phyloP scores from a whole-genome alignment of 352 stramenopile species.

The Phytophthora pluvialis region DNA sequence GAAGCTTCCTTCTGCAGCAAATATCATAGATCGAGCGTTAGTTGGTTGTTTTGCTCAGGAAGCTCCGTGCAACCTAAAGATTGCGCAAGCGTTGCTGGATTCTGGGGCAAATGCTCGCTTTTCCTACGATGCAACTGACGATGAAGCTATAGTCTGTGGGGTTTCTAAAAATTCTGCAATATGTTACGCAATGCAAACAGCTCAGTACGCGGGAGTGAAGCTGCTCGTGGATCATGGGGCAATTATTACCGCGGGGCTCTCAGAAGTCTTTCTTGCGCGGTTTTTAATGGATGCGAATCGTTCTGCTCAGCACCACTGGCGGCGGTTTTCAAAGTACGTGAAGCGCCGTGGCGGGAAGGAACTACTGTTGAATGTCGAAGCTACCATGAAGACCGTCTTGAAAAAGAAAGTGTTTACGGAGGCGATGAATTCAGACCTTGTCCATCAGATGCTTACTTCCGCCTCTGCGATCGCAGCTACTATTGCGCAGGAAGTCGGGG shows the following conservation, averaged over 20 bases:
- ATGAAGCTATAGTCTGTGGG: constrained; percentile 6
- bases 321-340: constrained; percentile 42
- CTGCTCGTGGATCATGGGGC: constrained; percentile 53
- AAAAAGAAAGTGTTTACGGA: constrained; percentile 31
- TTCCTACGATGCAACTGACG: constrained; percentile 23
- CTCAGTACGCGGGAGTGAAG: constrained; percentile 45
- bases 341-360: constrained; percentile 29
- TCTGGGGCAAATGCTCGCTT: constrained; percentile 41
- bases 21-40: constrained; percentile 41
- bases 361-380: constrained; percentile 49
- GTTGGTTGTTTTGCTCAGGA: constrained; percentile 46
- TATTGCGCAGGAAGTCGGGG: constrained; percentile 31
- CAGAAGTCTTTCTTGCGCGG: constrained; percentile 43
- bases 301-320: constrained; percentile 32
- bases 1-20: background rate
- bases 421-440: constrained; percentile 50
- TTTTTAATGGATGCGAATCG: constrained; percentile 26
- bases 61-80: constrained; percentile 46
- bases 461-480: constrained; percentile 47
- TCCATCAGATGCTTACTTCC: constrained; percentile 49
- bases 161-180: constrained; percentile 37
- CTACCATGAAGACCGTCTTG: constrained; percentile 51
- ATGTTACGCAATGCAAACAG: constrained; percentile 37
- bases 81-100: constrained; percentile 47
- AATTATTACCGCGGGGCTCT: constrained; percentile 31